Conservation (phyloP, 805 yeast species). For the Yarrowia hollandica region DNA sequence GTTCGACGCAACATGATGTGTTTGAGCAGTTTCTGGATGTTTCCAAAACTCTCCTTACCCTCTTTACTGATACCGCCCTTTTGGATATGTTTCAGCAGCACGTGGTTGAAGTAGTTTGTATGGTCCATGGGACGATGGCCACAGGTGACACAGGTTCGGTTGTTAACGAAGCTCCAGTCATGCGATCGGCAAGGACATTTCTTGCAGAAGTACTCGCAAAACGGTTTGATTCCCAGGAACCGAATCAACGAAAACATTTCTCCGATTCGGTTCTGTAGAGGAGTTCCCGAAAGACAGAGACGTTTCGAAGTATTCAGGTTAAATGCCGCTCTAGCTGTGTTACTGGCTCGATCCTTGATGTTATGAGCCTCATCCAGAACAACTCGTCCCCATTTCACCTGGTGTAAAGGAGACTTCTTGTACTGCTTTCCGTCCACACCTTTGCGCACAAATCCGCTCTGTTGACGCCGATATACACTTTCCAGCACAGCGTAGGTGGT, state of each 20-base stretch:
- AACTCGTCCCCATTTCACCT: slow-evolving; percentile 75
- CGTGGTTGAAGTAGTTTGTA: slow-evolving; percentile 92
- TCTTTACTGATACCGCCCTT: slow-evolving; percentile 79
- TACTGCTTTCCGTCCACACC: slow-evolving; percentile 56
- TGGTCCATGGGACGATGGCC: slow-evolving; percentile 94
- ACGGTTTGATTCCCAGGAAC: slow-evolving; percentile 80
- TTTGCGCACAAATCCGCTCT: slow-evolving; percentile 77
- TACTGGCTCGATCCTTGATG: slow-evolving; percentile 90
- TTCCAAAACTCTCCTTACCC: slow-evolving; percentile 73
- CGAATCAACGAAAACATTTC: slow-evolving; percentile 91
- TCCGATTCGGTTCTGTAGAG: slow-evolving; percentile 93
- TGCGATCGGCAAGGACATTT: slow-evolving; percentile 80
- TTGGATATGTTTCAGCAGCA: slow-evolving; percentile 91
- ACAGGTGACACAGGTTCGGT: slow-evolving; percentile 81
- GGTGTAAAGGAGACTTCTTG: slow-evolving; percentile 74
- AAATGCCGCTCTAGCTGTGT: slow-evolving; percentile 91
- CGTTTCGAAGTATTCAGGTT: slow-evolving; percentile 66
- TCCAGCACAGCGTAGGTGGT: slow-evolving; percentile 94
- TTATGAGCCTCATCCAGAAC: slow-evolving; percentile 96
- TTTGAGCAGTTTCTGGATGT: slow-evolving; percentile 69
- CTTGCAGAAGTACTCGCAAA: slow-evolving; percentile 88
- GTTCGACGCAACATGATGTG: slow-evolving; percentile 93
- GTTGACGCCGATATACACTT: slow-evolving; percentile 78
- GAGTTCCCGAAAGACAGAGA: slow-evolving; percentile 96
- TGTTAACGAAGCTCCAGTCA: slow-evolving; percentile 82